Base-by-base conservation (phyloP, 257 asterid species). In the Plectranthus barbatus region DNA sequence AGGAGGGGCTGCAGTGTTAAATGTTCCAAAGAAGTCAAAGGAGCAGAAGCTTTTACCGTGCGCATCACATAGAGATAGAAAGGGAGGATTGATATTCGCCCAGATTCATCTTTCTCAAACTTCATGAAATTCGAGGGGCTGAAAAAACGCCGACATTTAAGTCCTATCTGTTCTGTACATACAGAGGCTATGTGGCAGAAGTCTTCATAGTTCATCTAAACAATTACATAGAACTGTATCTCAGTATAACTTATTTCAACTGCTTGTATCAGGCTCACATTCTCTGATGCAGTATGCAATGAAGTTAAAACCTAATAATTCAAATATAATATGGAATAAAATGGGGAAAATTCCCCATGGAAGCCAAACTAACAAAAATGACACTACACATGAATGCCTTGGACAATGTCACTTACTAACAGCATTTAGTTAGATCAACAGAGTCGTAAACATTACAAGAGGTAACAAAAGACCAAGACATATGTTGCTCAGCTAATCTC, bases 41-140 rank as follows among this genome's bases (percentile, higher is more conserved):
- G 69, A 44, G 47, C 40, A 48, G 60, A 24, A 70, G 36, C 58
- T 59, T 85, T 67, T 80, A 93, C 97, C 60, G 99, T 93, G 53
- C 96, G 99, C 99, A 93, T 93, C 58, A 93, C 99, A 45, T 93
- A 93, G 23, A 93, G 96, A 84, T 93, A 93, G 81, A 93, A 93
- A 29, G 97, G 99, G 33, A 90, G 84, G 74, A 93, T 93, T 70
- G 97, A 92, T 67, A 93, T 93, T 76, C 99, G 83, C 66, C 96
- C 99, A 3, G 94, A 84, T 77, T 93, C 99, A 68, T 93, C 99
- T 67, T 93, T 90, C 85, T 93, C 99, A 76, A 90, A 93, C 83
- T 93, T 93, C 99, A 93, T 93, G 90, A 93, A 93, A 81, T 93
- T 90, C n/a, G 99, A 90, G 59, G 97, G 95, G 68, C 97, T 93